phyloP scores from a whole-genome alignment of 768 basidiomycete genomes.

The Pholiota microspora region DNA sequence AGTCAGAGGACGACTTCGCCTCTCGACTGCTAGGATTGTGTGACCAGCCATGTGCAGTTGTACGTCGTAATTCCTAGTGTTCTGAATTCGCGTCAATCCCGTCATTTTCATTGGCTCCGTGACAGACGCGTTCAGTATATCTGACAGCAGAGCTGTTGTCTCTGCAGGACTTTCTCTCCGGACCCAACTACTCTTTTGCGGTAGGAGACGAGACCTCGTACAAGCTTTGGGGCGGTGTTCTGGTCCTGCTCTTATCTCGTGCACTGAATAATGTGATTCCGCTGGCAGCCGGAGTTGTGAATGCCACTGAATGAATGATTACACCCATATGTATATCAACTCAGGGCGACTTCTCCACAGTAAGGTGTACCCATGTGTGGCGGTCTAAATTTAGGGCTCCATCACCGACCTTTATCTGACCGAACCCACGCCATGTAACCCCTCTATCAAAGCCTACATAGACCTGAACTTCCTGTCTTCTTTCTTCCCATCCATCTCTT shows the following conservation, averaged over 20 bases:
- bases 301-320: not conserved
- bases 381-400: not conserved
- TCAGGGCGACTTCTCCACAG: not conserved
- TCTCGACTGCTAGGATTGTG: too few relatives aligned
- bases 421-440: conserved; percentile 2
- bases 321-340: not conserved
- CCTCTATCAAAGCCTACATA: conserved; percentile 4
- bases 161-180: too few relatives aligned
- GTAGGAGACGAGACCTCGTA: too few relatives aligned
- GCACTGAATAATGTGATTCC: not conserved
- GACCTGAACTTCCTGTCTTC: conserved; percentile 1
- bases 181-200: too few relatives aligned
- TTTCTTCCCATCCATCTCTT: conserved; percentile 7
- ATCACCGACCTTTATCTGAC: not conserved
- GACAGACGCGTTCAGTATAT: not conserved
- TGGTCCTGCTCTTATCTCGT: too few relatives aligned
- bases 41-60: not conserved
- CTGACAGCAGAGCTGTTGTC: not conserved
- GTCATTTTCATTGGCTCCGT: not conserved
- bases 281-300: not conserved
- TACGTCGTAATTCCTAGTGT: not conserved
- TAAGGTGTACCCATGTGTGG: not conserved
- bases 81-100: not conserved
- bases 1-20: too few relatives aligned
- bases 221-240: too few relatives aligned